Evolutionary conservation across 73 alveolate genomes (phyloP), one percentile per base, ranked within the genome.

Genomic region (Blepharisma stoltei): DNA sequence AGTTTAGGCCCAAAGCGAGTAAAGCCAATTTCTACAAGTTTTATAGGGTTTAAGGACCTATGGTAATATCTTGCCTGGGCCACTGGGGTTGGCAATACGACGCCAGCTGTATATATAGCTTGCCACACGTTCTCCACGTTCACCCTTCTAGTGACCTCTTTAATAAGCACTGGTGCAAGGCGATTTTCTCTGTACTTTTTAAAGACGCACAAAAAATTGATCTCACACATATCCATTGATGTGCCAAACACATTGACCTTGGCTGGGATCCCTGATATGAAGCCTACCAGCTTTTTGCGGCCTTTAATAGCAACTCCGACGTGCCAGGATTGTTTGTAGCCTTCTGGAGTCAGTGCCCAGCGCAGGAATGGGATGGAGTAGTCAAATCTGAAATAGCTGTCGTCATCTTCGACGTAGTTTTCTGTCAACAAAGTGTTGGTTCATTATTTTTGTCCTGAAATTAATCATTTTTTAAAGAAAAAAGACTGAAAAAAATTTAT

Each of bases 81-180:
- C 18, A 52, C 83, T 0, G 88, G 88, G 27, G 83, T 48, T 5
- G 88, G 88, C 75, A 81, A 44, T 7, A 81, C 88, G 37, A 81
- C 83, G 6, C 88, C 88, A 0, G 88, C 88, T 0, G 88, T 81
- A 78, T 81, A 81, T 1, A 81, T 91, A 11, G 99, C 99, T 87
- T 97, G 97, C 99, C 99, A 96, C 43, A 95, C 83, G 79, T 91
- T 88, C 83, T 89, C 89, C 68, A 94, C 68, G 82, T 96, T 94
- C 70, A 94, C 97, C 82, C 99, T 86, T 76, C 99, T 87, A n/a
- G 99, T 96, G 44, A 97, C 88, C 88, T 97, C 99, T 89, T 93
- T 89, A 54, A 88, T 88, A 67, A 94, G 78, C 41, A 93, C 99
- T 6, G 99, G 98, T 11, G 99, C 99, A 54, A 97, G 81, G 70